phyloP scores from a whole-genome alignment of 1,284 basidiomycete genomes.

The Leccinum glutinopallens region DNA sequence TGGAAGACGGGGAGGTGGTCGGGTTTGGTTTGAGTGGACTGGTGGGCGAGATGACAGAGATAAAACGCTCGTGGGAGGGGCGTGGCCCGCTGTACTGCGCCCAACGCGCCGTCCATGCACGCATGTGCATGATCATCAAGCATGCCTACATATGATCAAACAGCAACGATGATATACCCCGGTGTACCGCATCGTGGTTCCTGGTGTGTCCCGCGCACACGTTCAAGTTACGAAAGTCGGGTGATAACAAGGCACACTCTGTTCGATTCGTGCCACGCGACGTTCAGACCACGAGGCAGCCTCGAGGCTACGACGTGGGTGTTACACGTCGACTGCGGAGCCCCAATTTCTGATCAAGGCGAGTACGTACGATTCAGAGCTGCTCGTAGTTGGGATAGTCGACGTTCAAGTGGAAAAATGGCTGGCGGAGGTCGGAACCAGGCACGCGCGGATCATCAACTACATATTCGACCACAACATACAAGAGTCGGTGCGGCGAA shows the following conservation, averaged over 20 bases:
- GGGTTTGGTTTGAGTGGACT: constrained; percentile 33
- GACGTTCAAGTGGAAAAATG: background rate
- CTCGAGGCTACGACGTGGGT: constrained; percentile 14
- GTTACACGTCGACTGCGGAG: background rate
- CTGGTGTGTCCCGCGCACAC: constrained; percentile 3
- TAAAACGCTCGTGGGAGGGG: constrained; percentile 2
- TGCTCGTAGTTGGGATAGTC: background rate
- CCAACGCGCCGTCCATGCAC: background rate
- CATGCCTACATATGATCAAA: background rate
- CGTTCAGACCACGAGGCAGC: constrained; percentile 14
- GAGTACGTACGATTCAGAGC: background rate
- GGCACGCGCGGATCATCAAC: background rate
- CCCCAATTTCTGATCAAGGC: background rate
- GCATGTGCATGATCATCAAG: background rate
- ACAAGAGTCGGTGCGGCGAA: background rate
- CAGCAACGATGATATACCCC: background rate
- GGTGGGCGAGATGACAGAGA: constrained; percentile 19
- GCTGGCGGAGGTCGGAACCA: background rate
- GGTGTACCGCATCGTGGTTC: background rate
- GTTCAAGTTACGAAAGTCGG: constrained; percentile 3
- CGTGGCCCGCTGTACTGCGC: constrained; percentile 1
- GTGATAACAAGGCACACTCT: constrained; percentile 1
- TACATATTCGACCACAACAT: background rate
- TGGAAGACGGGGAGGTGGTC: constrained; percentile 25
- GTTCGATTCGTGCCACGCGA: background rate